phyloP scores from a whole-genome alignment of 305 asterid species.

The Plantago coronopus region DNA sequence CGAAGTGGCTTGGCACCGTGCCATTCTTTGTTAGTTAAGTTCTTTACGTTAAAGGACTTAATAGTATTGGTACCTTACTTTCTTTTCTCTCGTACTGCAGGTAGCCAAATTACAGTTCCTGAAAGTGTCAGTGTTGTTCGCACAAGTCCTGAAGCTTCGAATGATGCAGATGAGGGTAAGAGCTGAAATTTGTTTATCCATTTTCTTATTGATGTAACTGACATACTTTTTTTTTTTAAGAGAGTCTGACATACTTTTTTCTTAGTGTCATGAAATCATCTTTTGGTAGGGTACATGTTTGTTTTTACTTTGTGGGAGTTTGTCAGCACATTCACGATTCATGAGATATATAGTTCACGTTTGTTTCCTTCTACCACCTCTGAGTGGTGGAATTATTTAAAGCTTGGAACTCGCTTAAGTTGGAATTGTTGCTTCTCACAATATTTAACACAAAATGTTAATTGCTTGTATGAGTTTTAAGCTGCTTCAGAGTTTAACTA shows the following conservation, averaged over 20 bases:
- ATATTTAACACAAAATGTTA: too few species aligned
- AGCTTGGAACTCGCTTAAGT: too few species aligned
- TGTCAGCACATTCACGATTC: too few species aligned
- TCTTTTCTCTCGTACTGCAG: constrained; percentile 34
- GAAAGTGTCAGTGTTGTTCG: constrained; percentile 44
- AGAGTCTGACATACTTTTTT: neutral
- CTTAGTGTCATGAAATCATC: neutral
- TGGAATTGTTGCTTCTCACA: too few species aligned
- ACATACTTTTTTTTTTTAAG: neutral
- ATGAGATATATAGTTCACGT: too few species aligned
- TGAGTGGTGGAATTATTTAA: too few species aligned
- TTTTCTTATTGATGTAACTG: constrained; percentile 9
- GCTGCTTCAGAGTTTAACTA: too few species aligned
- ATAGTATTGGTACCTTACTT: constrained; percentile 7
- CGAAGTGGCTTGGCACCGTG: neutral
- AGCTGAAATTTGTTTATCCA: constrained; percentile 15
- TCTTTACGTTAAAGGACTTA: constrained; percentile 4
- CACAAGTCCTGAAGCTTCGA: constrained; percentile 36
- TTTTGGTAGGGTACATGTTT: neutral
- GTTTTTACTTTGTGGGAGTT: too few species aligned
- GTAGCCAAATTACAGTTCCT: constrained; percentile 46
- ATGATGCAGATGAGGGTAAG: constrained; percentile 70
- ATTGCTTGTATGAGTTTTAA: too few species aligned
- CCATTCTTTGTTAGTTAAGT: neutral
- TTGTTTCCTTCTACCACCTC: too few species aligned